Evolutionary conservation across 2,329 filamentous ascomycete species (phyloP).

Genomic region (Neofusicoccum cordaticola): DNA sequence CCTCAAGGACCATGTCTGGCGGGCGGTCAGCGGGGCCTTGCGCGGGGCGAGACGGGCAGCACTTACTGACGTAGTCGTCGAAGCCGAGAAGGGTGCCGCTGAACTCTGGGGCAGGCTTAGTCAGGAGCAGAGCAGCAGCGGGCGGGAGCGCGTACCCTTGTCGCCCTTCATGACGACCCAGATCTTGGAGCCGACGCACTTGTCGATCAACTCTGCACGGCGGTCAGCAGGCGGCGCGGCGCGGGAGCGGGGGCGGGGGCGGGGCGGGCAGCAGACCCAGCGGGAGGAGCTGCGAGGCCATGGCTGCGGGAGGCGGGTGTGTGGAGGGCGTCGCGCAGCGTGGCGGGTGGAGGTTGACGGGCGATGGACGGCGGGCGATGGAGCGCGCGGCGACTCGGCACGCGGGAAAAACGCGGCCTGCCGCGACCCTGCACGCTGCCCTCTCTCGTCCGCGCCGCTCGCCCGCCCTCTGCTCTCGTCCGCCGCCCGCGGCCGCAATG

Average conservation of each 20-base stretch:
- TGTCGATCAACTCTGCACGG: slow-evolving; percentile 86
- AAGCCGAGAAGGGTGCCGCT: slow-evolving; percentile 91
- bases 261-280: slow-evolving; percentile 23
- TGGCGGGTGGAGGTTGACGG: not conserved
- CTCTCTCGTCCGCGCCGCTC: too few species aligned
- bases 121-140: not conserved
- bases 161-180: slow-evolving; percentile 99
- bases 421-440: too few species aligned
- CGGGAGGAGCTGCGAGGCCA: slow-evolving; percentile 36
- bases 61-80: slow-evolving; percentile 99
- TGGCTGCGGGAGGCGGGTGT: slow-evolving; percentile 7
- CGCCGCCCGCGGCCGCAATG: not conserved
- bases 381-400: too few species aligned
- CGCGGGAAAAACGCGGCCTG: too few species aligned
- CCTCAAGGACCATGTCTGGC: slow-evolving; percentile 94
- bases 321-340: not conserved
- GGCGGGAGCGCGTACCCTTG: slow-evolving; percentile 64
- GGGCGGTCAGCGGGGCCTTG: not conserved
- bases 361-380: not conserved
- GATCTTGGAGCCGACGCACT: slow-evolving; percentile 95
- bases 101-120: slow-evolving; percentile 65
- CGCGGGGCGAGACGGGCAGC: slow-evolving; percentile 7
- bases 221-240: not conserved
- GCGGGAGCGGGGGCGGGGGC: not conserved
- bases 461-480: not conserved